phyloP scores from a whole-genome alignment of 495 filamentous ascomycete species.

The Polyplosphaeria fusca region DNA sequence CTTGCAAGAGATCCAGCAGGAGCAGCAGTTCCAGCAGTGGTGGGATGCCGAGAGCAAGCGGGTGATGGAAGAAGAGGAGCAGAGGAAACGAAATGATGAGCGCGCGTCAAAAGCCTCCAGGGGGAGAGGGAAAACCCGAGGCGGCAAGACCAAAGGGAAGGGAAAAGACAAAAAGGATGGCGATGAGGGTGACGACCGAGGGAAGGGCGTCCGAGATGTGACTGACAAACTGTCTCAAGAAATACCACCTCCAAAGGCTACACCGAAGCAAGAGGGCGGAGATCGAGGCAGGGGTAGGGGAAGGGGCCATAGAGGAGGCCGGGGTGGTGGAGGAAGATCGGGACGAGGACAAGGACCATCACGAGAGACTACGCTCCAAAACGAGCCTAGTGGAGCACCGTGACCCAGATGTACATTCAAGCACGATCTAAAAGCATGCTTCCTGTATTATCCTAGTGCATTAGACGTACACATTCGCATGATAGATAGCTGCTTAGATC shows the following conservation, averaged over 20 bases:
- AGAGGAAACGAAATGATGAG: slow-evolving; percentile 36
- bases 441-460: slow-evolving; percentile 4
- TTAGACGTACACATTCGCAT: slow-evolving; percentile 11
- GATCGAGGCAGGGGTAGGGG: slow-evolving; percentile 5
- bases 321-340: slow-evolving; percentile 16
- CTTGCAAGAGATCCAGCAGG: slow-evolving; percentile 88
- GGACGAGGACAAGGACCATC: slow-evolving; percentile 8
- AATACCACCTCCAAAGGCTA: neutral
- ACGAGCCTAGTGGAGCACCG: neutral
- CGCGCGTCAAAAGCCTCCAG: slow-evolving; percentile 23
- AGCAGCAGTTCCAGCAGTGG: slow-evolving; percentile 97
- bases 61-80: slow-evolving; percentile 63
- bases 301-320: slow-evolving; percentile 6
- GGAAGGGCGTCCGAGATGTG: slow-evolving; percentile 16
- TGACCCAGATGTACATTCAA: neutral
- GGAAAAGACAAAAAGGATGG: slow-evolving; percentile 19
- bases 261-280: slow-evolving; percentile 4
- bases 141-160: slow-evolving; percentile 28
- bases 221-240: slow-evolving; percentile 1
- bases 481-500: neutral
- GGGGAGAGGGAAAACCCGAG: slow-evolving; percentile 33
- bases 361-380: neutral
- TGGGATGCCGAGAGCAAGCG: slow-evolving; percentile 89
- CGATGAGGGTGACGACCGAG: slow-evolving; percentile 11
- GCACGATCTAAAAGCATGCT: no score